Evolutionary conservation across 495 filamentous ascomycete species (phyloP).

Genomic region (Podospora anserina): DNA sequence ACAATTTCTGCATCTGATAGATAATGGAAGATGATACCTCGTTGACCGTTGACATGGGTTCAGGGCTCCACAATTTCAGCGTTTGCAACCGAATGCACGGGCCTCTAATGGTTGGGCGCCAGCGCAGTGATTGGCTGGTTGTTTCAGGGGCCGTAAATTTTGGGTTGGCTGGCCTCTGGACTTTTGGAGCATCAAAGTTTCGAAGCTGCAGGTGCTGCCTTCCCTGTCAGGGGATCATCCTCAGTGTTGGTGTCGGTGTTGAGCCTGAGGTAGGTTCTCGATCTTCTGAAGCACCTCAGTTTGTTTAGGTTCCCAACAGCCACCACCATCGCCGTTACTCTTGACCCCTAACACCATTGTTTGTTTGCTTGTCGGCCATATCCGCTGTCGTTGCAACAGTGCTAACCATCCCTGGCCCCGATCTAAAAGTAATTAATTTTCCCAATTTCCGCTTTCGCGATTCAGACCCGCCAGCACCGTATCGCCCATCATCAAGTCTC

Average conservation of each 20-base stretch:
- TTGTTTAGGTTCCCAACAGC: neutral
- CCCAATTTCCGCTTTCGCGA: neutral
- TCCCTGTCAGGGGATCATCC: slow-evolving; percentile 12
- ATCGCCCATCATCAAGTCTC: neutral
- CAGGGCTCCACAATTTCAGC: slow-evolving; percentile 8
- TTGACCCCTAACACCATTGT: neutral
- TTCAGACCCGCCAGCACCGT: neutral
- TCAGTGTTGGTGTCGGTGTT: neutral
- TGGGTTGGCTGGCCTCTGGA: neutral
- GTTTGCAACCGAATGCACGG: slow-evolving; percentile 13
- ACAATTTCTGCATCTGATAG: neutral
- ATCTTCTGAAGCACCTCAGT: neutral
- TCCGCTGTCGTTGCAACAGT: neutral
- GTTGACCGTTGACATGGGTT: neutral
- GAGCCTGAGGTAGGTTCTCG: neutral
- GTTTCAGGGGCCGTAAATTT: slow-evolving; percentile 26
- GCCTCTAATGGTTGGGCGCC: neutral
- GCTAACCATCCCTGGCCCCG: neutral
- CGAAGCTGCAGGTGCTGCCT: slow-evolving; percentile 18
- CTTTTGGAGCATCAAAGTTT: slow-evolving; percentile 15
- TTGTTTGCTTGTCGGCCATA: slow-evolving; percentile 1
- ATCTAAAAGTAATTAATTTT: neutral
- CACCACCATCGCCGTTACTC: neutral
- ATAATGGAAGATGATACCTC: neutral
- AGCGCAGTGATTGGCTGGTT: slow-evolving; percentile 12